phyloP scores from a whole-genome alignment of 805 yeast genomes.

The Teunomyces atbi region DNA sequence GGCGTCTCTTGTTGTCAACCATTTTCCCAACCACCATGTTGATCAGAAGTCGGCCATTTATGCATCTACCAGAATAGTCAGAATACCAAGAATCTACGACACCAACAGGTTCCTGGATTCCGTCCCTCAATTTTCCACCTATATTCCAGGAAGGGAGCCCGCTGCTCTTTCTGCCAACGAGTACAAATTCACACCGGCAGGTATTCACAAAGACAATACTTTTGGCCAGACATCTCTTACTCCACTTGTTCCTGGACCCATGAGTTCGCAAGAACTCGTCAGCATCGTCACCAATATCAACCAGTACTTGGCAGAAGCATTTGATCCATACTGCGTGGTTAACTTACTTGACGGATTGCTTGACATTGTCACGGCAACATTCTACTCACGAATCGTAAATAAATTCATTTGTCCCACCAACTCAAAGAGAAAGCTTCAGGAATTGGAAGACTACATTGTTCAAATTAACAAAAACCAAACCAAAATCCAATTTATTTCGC shows the following conservation, averaged over 20 bases:
- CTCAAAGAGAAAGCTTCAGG: slow-evolving; percentile 29
- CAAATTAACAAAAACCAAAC: slow-evolving; percentile 17
- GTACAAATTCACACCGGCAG: slow-evolving; percentile 33
- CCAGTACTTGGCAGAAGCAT: slow-evolving; percentile 35
- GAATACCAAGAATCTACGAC: slow-evolving; percentile 57
- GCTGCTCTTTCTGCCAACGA: slow-evolving; percentile 44
- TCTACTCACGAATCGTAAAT: slow-evolving; percentile 25
- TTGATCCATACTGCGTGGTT: slow-evolving; percentile 27
- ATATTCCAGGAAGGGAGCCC: slow-evolving; percentile 60
- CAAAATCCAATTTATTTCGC: slow-evolving; percentile 47
- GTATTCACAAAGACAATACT: slow-evolving; percentile 37
- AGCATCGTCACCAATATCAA: slow-evolving; percentile 48
- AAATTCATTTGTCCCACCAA: slow-evolving; percentile 15
- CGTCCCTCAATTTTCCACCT: slow-evolving; percentile 55
- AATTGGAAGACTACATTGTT: slow-evolving; percentile 43
- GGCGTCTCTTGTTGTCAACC: slow-evolving; percentile 51
- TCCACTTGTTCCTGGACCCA: slow-evolving; percentile 33
- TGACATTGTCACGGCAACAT: slow-evolving; percentile 38
- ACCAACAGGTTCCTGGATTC: slow-evolving; percentile 27
- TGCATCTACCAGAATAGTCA: slow-evolving; percentile 52
- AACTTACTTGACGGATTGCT: slow-evolving; percentile 38
- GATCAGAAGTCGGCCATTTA: slow-evolving; percentile 26
- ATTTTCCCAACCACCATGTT: slow-evolving; percentile 61
- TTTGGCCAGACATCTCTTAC: slow-evolving; percentile 56
- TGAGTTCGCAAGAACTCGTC: slow-evolving; percentile 34